These are phyloP conservation scores for Tieghemiomyces parasiticus DNA, from an alignment of 192 early-diverging fungal genomes.

Conservation along the genomic window DNA sequence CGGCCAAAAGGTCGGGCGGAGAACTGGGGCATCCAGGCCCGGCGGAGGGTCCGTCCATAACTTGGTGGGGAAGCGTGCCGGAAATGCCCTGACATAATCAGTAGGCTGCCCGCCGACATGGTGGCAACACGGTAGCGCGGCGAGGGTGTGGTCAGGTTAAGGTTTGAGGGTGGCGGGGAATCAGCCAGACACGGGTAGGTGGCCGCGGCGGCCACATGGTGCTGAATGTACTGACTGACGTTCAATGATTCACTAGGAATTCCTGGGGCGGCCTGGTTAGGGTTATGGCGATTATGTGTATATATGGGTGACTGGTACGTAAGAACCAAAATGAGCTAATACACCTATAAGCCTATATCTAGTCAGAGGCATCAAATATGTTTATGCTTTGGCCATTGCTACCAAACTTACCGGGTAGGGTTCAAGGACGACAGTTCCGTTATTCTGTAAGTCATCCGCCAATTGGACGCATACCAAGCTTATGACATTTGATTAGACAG, in stretches of 20 bases:
- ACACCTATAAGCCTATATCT: not conserved
- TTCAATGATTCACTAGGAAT: not conserved
- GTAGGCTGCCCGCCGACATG: not conserved
- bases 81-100: not conserved
- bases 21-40: slow-evolving; percentile 11
- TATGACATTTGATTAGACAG: not conserved
- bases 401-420: not conserved
- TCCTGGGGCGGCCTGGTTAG: not conserved
- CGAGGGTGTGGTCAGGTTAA: not conserved
- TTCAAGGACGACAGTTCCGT: not conserved
- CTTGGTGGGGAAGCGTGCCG: not conserved
- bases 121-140: not conserved
- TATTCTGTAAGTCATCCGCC: not conserved
- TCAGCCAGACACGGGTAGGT: not conserved
- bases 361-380: not conserved
- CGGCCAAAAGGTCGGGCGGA: not conserved
- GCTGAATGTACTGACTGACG: not conserved
- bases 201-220: not conserved
- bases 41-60: not conserved
- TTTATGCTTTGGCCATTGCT: no score
- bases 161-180: not conserved
- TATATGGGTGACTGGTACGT: not conserved
- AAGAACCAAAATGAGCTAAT: not conserved
- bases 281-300: not conserved
- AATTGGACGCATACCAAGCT: not conserved